Conservation (phyloP, 2,329 filamentous ascomycete genomes). For the Periglandula ipomoeae region DNA sequence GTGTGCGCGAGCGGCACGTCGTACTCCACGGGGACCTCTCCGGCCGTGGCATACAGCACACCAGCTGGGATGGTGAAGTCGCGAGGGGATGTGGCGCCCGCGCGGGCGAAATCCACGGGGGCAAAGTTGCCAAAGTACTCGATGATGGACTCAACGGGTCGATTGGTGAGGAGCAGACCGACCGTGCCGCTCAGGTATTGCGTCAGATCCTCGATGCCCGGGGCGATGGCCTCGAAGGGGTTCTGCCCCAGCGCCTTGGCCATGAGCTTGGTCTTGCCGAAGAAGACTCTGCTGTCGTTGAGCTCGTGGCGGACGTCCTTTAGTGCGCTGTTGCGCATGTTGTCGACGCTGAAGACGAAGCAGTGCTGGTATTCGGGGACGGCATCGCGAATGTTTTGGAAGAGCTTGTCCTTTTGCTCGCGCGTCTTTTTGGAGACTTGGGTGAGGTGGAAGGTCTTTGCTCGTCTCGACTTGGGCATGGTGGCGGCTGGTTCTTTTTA, state of each 20-base stretch:
- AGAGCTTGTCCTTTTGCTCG: conserved; percentile 85
- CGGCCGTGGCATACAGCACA: conserved; percentile 70
- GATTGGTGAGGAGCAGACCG: conserved; percentile 84
- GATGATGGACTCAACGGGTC: conserved; percentile 55
- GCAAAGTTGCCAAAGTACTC: conserved; percentile 64
- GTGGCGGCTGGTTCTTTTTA: conserved; percentile 19
- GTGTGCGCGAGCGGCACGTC: conserved; percentile 83
- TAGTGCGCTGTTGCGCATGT: conserved; percentile 96
- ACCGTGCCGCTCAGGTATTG: conserved; percentile 70
- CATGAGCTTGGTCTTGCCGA: conserved; percentile 99
- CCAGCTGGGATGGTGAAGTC: conserved; percentile 75
- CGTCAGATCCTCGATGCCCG: conserved; percentile 63
- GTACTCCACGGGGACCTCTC: conserved; percentile 68
- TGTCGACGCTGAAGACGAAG: conserved; percentile 89
- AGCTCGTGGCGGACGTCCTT: conserved; percentile 84
- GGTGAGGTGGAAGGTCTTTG: conserved; percentile 80
- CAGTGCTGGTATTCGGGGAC: conserved; percentile 81
- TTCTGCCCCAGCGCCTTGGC: conserved; percentile 79
- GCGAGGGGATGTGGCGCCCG: conserved; percentile 66
- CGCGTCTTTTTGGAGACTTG: conserved; percentile 87
- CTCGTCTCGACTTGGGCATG: conserved; percentile 97
- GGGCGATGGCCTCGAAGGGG: conserved; percentile 69
- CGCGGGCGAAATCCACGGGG: conserved; percentile 83
- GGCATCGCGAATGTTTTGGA: conserved; percentile 77
- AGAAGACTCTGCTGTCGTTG: conserved; percentile 73